These are phyloP conservation scores for Suhomyces taliae DNA, from an alignment of 1,139 yeast species.

Conservation along the genomic window DNA sequence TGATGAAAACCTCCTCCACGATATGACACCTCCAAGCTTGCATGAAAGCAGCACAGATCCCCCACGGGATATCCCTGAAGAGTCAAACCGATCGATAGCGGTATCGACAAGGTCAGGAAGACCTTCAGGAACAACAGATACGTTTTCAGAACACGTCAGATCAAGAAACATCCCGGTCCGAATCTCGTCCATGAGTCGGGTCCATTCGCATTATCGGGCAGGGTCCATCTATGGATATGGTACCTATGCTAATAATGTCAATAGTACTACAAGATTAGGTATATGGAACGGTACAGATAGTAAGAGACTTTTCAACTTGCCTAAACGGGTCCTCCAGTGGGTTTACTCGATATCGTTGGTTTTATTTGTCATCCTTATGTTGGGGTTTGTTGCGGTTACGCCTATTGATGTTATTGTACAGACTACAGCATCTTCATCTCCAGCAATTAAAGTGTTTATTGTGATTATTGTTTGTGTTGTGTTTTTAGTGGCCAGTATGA, in stretches of 20 bases:
- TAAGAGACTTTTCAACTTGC: constrained; percentile 24
- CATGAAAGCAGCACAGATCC: not conserved
- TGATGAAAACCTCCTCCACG: not conserved
- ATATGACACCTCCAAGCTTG: not conserved
- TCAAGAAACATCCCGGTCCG: constrained; percentile 1
- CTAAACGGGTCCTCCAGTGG: constrained; percentile 46
- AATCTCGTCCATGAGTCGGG: not conserved
- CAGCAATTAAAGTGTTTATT: constrained; percentile 67
- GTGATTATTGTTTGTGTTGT: constrained; percentile 72
- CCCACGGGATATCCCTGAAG: not conserved
- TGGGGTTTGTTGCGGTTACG: constrained; percentile 61
- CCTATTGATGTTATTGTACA: constrained; percentile 77
- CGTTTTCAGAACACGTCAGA: constrained; percentile 3
- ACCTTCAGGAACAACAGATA: not conserved
- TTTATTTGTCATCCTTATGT: constrained; percentile 39
- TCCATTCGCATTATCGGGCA: not conserved
- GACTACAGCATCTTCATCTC: constrained; percentile 54
- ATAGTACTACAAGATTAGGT: constrained; percentile 5
- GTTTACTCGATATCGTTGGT: constrained; percentile 56
- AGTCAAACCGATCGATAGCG: not conserved
- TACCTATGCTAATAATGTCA: not conserved
- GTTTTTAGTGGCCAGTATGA: constrained; percentile 49
- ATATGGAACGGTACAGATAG: constrained; percentile 7
- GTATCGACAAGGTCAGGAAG: not conserved
- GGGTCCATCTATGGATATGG: not conserved